These are phyloP conservation scores for Meyerozyma sp. DNA, from an alignment of 1,139 yeast species.

Conservation along the genomic window DNA sequence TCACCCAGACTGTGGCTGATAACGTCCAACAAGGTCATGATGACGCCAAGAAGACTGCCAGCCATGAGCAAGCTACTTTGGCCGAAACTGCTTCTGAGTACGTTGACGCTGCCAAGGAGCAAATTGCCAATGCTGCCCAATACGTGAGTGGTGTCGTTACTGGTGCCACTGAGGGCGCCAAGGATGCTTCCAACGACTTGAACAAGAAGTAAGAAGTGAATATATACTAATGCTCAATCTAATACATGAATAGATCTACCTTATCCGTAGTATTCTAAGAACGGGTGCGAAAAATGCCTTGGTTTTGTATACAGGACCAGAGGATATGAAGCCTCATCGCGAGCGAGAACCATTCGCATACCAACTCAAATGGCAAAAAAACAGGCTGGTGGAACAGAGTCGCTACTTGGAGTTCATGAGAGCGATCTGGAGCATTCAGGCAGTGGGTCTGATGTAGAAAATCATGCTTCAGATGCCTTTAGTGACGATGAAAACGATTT, in stretches of 20 bases:
- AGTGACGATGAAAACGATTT: conserved; percentile 8
- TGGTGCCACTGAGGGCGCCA: conserved; percentile 58
- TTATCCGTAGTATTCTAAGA: too few species aligned
- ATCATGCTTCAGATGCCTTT: conserved; percentile 6
- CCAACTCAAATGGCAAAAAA: background rate
- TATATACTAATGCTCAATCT: background rate
- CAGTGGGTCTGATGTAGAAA: background rate
- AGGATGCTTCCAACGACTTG: conserved; percentile 20
- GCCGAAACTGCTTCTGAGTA: conserved; percentile 57
- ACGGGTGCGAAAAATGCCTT: background rate
- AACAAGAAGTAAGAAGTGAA: conserved; percentile 16
- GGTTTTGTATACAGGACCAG: background rate
- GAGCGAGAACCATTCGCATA: background rate
- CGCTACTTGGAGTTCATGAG: background rate
- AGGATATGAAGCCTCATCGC: background rate
- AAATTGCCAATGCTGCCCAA: conserved; percentile 56
- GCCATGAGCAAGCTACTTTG: conserved; percentile 28
- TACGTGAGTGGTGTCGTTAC: conserved; percentile 53
- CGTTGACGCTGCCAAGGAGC: conserved; percentile 58
- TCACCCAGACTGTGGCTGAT: conserved; percentile 65
- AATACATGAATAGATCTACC: background rate
- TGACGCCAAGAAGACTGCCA: conserved; percentile 35
- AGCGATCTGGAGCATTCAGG: background rate
- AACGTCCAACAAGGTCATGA: conserved; percentile 43
- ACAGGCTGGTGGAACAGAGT: background rate